Base-by-base conservation (phyloP, 331 rosid genomes). In the Malus hybrid region DNA sequence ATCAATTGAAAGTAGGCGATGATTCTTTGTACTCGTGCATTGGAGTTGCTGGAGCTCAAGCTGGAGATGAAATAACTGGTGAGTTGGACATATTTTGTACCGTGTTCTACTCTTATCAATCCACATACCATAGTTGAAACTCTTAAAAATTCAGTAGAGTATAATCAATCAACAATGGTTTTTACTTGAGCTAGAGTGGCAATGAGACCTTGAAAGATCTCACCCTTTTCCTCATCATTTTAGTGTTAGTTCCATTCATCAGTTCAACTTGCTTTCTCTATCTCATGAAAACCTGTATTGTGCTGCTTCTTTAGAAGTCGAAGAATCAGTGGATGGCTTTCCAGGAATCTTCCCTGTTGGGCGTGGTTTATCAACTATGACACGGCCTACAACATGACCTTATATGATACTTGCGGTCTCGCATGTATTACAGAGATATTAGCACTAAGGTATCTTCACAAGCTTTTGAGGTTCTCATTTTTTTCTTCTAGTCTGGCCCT, bases 361-460 rank as follows among this genome's bases (percentile, higher is more conserved):
- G 46, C 96, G 97, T 20, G 99, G 97, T 75, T 89, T 92, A 85
- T 92, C 99, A 26, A 92, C 99, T 33, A 90, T 94, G 97, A 92
- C 99, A 30, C 81, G 97, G 64, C 99, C 97, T 50, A 94, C 97
- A 52, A 88, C 97, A 79, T 94, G 84, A 92, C 66, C 72, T 57
- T 66, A 52, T 67, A 76, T 67, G 82, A 67, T 71, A 71, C 53
- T 6, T 8, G 34, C 15, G 16, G 19, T 39, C 26, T 36, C 10
- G 7, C 67, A 39, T 60, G 19, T 22, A 14, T 34, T 26, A 7
- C 44, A 36, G 68, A 72, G 56, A 22, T 32, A 53, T 16, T 72
- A 58, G 76, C 26, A 60, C 42, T 24, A 22, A 72, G 76, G 76
- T 72, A 60, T 39, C n/a, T 42, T 32, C 68, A 24, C 58, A 36